A percentile compares a stretch with the other conserved stretches of the same genome.
Evolutionary conservation across 148 eudicot genomes (phyloP).

Genomic region (Euryodendron excelsum): DNA sequence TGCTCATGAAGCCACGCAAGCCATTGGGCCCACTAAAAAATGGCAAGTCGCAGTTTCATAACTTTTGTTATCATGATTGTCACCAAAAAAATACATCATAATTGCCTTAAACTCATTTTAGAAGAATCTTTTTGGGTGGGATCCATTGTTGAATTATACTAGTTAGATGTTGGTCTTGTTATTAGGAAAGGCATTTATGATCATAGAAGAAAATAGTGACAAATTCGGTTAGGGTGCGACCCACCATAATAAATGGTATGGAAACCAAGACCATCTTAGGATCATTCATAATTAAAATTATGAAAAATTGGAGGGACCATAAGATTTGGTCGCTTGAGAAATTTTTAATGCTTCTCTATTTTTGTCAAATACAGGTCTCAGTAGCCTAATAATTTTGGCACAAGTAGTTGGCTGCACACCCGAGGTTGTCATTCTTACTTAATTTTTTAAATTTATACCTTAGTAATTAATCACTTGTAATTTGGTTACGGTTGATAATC

Average conservation of each 20-base stretch:
- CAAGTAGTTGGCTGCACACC: no score
- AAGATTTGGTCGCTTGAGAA: no score
- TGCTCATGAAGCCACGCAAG: slow-evolving; percentile 54
- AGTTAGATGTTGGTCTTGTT: slow-evolving; percentile 51
- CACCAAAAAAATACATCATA: not conserved
- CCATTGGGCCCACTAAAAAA: slow-evolving; percentile 23
- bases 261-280: not conserved
- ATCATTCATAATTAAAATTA: no score
- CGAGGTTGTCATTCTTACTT: no score
- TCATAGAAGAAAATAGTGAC: slow-evolving; percentile 24
- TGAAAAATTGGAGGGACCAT: no score
- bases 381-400: no score
- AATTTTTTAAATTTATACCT: no score
- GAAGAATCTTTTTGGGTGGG: slow-evolving; percentile 31
- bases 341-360: no score
- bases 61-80: not conserved
- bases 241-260: slow-evolving; percentile 6
- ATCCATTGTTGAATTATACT: slow-evolving; percentile 35
- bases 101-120: slow-evolving; percentile 5
- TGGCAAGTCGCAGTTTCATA: not conserved
- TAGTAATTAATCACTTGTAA: no score
- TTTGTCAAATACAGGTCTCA: no score
- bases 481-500: no score
- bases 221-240: slow-evolving; percentile 10
- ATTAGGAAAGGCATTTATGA: slow-evolving; percentile 69